Evolutionary conservation across 768 basidiomycete species (phyloP), one percentile per base, ranked within the genome.

Genomic region (Favolaschia claudopus): DNA sequence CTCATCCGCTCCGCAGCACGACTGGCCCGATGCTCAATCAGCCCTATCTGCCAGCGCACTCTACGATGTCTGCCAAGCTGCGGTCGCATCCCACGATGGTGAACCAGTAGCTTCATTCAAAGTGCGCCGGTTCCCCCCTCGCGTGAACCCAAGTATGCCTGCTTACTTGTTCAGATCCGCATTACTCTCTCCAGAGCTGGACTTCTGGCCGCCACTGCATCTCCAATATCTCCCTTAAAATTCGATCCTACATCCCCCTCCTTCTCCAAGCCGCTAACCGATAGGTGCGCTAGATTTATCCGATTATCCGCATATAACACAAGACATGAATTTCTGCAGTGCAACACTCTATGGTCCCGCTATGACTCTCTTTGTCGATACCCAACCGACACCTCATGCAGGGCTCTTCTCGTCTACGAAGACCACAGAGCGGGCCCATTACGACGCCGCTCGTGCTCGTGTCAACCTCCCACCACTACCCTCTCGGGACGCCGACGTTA

Each of bases 391-490:
- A 1, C 70, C 79, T 4, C 74, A 82, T 1, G 85, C 87, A 15
- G 53, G 55, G 7, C 58, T 82, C 22, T 89, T 87, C 67, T 89
- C 89, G 0, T 65, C 71, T 20, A 87, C 89, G 43, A 94, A 94
- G 72, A 93, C 92, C 0, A 92, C 91, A 2, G 56, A 77, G 34
- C 82, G 92, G 43, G 57, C 68, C 7, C 70, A 80, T 12, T 94
- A 93, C 65, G 77, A 86, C 25, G 77, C 77, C 32, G 89, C 92
- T 2, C 86, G 92, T n/a, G 63, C 67, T 1, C 83, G 91, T 38
- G 82, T 76, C 42, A 75, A 78, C 50, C 72, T 86, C 17, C 76
- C 79, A 20, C 70, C 77, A 8, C 60, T 73, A 2, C 46, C 70
- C 17, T 53, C 68, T 34, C 68, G 71, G 15, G 49, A 67, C 33